A percentile compares a stretch with the other conserved stretches of the same genome.
phyloP scores from a whole-genome alignment of 257 asterid species.

The Linaria vulgaris region DNA sequence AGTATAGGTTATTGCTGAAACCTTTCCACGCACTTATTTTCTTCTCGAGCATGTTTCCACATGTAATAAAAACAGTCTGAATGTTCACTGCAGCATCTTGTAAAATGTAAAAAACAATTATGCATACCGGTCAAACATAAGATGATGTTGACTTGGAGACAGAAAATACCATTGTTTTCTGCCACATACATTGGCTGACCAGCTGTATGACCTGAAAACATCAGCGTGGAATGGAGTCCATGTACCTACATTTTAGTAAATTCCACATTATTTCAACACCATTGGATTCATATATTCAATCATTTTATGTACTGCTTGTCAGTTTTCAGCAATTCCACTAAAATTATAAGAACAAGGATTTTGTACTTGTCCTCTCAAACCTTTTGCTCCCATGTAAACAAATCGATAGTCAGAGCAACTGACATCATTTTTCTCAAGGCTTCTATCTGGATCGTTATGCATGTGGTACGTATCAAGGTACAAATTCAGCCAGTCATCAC shows the following conservation, averaged over 20 bases:
- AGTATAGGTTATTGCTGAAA: not conserved
- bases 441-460: conserved; percentile 61
- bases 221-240: conserved; percentile 99
- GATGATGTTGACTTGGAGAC: conserved; percentile 72
- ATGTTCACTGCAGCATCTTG: not conserved
- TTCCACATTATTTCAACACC: not conserved
- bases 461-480: conserved; percentile 80
- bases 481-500: conserved; percentile 93
- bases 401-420: conserved; percentile 95
- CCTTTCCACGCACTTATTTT: not conserved
- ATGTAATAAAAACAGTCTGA: not conserved
- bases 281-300: not conserved
- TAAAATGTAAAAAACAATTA: conserved; percentile 7
- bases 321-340: conserved; percentile 16
- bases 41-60: conserved; percentile 1
- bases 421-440: conserved; percentile 54
- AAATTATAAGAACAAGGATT: conserved; percentile 24
- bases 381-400: conserved; percentile 96
- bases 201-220: conserved; percentile 95
- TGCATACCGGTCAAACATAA: conserved; percentile 71
- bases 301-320: conserved; percentile 6
- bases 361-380: conserved; percentile 48
- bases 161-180: conserved; percentile 89
- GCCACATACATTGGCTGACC: conserved; percentile 98
- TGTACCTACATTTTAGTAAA: conserved; percentile 53